Percentiles rank a stretch among this genome's conserved stretches.
Conservation (phyloP, 805 yeast species). For the Debaryomyces hansenii region DNA sequence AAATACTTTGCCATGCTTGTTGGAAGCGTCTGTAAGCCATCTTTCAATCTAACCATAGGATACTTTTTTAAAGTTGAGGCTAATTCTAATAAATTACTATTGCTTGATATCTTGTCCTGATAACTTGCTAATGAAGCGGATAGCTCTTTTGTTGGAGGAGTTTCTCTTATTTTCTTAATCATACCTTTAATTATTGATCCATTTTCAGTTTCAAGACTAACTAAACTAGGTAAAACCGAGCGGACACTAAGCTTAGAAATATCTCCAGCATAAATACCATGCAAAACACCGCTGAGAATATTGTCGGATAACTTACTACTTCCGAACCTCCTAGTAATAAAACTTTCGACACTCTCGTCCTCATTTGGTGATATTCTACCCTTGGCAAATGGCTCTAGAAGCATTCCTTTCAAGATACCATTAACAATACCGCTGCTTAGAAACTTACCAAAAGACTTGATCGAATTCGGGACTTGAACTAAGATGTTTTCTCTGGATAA, state of each 20-base stretch:
- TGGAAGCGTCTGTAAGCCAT: conserved; percentile 60
- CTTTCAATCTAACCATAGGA: conserved; percentile 61
- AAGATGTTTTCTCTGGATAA: conserved; percentile 48
- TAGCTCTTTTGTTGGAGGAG: conserved; percentile 2
- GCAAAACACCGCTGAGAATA: conserved; percentile 75
- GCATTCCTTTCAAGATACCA: conserved; percentile 43
- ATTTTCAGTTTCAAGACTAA: conserved; percentile 54
- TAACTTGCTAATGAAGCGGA: conserved; percentile 32
- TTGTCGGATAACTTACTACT: conserved; percentile 47
- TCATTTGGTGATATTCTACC: conserved; percentile 11
- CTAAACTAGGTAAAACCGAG: conserved; percentile 56
- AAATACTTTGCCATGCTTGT: conserved; percentile 40
- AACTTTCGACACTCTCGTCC: conserved; percentile 75
- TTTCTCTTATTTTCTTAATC: conserved; percentile 14
- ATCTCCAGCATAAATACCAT: conserved; percentile 88
- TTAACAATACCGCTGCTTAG: conserved; percentile 43
- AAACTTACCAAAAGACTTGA: conserved; percentile 25
- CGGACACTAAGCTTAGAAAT: conserved; percentile 61
- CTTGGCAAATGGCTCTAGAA: conserved; percentile 52
- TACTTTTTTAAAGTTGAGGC: conserved; percentile 43
- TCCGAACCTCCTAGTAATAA: conserved; percentile 72
- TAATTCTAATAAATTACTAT: conserved; percentile 37
- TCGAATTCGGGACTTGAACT: conserved; percentile 53
- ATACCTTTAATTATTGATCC: conserved; percentile 58
- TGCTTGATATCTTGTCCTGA: conserved; percentile 37